phyloP scores from a whole-genome alignment of 345 rosid species.

The Mercurialis annua region DNA sequence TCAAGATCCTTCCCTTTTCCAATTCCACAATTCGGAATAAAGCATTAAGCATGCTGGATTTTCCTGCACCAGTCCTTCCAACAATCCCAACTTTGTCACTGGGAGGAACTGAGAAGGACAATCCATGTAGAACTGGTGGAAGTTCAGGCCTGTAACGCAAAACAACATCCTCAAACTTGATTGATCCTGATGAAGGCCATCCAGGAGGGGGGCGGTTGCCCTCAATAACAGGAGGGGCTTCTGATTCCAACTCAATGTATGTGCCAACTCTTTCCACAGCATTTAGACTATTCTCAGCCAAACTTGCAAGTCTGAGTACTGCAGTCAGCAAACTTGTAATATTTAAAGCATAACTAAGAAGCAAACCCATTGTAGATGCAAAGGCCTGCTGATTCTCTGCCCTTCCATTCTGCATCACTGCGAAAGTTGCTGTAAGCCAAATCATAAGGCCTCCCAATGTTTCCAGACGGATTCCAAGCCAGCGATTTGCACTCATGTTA shows the following conservation, averaged over 20 bases:
- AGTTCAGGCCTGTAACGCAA: constrained; percentile 92
- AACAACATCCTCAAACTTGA: constrained; percentile 85
- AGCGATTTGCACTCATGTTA: constrained; percentile 90
- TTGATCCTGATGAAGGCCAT: constrained; percentile 98
- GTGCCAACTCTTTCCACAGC: constrained; percentile 91
- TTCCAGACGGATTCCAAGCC: constrained; percentile 97
- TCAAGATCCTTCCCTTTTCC: constrained; percentile 87
- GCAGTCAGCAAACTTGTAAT: constrained; percentile 77
- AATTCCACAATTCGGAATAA: constrained; percentile 90
- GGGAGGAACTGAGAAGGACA: constrained; percentile 75
- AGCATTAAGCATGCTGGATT: constrained; percentile 94
- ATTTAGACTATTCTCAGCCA: constrained; percentile 96
- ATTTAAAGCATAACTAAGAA: constrained; percentile 91
- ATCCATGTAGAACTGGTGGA: constrained; percentile 87
- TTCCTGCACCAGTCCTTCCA: constrained; percentile 99
- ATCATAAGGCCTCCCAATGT: constrained; percentile 94
- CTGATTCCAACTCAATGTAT: constrained; percentile 81
- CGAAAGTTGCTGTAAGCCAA: constrained; percentile 98
- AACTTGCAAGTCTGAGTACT: constrained; percentile 94
- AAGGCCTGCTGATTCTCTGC: constrained; percentile 82
- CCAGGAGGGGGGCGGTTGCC: constrained; percentile 93
- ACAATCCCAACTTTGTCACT: constrained; percentile 96
- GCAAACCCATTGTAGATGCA: constrained; percentile 98
- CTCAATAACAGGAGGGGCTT: constrained; percentile 78
- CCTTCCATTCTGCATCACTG: constrained; percentile 91